phyloP scores from a whole-genome alignment of 495 filamentous ascomycete species.

The Xylaria longipes region DNA sequence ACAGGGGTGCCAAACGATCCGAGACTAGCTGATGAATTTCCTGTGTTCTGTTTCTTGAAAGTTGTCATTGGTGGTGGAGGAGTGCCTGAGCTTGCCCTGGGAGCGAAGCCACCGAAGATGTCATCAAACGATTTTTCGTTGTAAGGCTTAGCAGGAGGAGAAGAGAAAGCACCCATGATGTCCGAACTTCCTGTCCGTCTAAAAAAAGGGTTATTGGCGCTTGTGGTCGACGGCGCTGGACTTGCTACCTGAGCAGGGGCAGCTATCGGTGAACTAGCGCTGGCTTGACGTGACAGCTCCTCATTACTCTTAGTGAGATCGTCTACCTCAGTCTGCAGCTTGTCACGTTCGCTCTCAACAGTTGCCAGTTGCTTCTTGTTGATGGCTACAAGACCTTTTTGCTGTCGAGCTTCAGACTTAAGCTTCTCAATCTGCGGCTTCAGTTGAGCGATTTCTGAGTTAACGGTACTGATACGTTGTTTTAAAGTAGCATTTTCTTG shows the following conservation, averaged over 20 bases:
- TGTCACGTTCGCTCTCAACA: slow-evolving; percentile 84
- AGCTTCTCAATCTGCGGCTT: slow-evolving; percentile 91
- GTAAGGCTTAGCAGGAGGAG: slow-evolving; percentile 52
- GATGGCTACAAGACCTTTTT: slow-evolving; percentile 94
- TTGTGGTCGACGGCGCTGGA: slow-evolving; percentile 75
- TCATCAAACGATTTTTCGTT: slow-evolving; percentile 81
- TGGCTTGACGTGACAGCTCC: slow-evolving; percentile 54
- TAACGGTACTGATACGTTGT: slow-evolving; percentile 82
- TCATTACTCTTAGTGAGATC: slow-evolving; percentile 68
- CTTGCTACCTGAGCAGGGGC: slow-evolving; percentile 56
- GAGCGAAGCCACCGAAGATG: slow-evolving; percentile 76
- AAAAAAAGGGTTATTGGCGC: slow-evolving; percentile 91
- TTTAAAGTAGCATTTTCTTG: slow-evolving; percentile 86
- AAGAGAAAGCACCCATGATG: slow-evolving; percentile 63
- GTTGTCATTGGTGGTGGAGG: slow-evolving; percentile 63
- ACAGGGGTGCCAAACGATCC: slow-evolving; percentile 61
- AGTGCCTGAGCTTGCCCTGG: slow-evolving; percentile 53
- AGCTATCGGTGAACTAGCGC: slow-evolving; percentile 46
- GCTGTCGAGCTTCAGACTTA: slow-evolving; percentile 85
- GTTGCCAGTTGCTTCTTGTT: slow-evolving; percentile 97
- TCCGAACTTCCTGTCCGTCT: slow-evolving; percentile 71
- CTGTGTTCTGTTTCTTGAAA: slow-evolving; percentile 68
- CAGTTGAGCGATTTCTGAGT: slow-evolving; percentile 79
- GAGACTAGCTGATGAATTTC: slow-evolving; percentile 56
- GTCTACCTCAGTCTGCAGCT: slow-evolving; percentile 77